Evolutionary conservation across 768 basidiomycete species (phyloP).

Genomic region (Auricularia sp.): DNA sequence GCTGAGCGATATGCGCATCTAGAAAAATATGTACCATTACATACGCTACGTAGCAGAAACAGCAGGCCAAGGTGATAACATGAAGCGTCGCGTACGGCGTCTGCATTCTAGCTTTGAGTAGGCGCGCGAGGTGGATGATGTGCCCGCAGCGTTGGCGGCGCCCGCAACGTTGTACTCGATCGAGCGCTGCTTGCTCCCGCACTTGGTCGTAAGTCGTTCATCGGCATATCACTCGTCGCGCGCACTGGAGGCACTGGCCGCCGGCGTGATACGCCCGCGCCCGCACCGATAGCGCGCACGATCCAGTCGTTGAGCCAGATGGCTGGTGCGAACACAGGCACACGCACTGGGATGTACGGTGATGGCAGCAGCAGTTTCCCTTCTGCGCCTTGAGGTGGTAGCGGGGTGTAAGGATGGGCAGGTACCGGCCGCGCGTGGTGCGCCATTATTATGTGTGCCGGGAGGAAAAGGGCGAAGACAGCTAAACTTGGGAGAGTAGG

Average conservation of each 20-base stretch:
- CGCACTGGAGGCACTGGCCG: neutral
- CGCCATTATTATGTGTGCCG: conserved; percentile 68
- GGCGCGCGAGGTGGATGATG: neutral
- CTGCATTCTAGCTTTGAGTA: too few species aligned
- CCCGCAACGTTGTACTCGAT: conserved; percentile 13
- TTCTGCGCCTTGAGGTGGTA: conserved; percentile 23
- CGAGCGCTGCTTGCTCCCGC: conserved; percentile 22
- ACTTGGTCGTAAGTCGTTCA: neutral
- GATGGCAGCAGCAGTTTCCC: conserved; percentile 54
- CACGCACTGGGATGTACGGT: conserved; percentile 68
- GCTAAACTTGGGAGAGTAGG: conserved; percentile 72
- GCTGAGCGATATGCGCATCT: conserved; percentile 28
- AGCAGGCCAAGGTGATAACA: neutral
- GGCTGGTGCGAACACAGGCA: conserved; percentile 66
- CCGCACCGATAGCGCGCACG: conserved; percentile 51
- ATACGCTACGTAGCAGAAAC: neutral
- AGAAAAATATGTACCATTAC: neutral
- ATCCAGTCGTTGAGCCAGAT: conserved; percentile 67
- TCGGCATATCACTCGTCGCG: neutral
- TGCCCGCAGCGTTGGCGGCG: neutral
- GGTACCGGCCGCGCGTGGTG: conserved; percentile 70
- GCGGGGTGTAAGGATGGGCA: conserved; percentile 62
- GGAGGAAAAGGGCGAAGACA: conserved; percentile 74
- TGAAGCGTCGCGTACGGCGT: neutral
- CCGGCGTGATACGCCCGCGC: conserved; percentile 19